These are phyloP conservation scores for Saccharum officinarum DNA, from an alignment of 176 grass and related monocot genomes.

Conservation along the genomic window DNA sequence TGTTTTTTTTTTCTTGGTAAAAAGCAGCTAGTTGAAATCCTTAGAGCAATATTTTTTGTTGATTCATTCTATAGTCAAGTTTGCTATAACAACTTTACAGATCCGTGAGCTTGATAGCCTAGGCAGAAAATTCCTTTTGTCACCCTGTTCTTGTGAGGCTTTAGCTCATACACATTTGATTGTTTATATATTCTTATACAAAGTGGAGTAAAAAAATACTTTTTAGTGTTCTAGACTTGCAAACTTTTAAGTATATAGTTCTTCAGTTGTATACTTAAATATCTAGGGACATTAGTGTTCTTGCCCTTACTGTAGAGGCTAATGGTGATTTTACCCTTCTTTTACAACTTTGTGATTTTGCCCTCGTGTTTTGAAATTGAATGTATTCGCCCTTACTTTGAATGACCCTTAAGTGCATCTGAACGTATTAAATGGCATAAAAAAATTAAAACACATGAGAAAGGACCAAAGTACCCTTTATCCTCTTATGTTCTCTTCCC, in stretches of 20 bases:
- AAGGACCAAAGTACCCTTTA: background rate
- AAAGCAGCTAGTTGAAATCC: background rate
- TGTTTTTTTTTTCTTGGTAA: background rate
- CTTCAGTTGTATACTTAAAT: background rate
- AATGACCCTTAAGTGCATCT: background rate
- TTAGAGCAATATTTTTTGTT: slow-evolving; percentile 8
- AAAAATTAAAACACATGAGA: no score
- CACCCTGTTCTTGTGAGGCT: background rate
- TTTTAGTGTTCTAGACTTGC: background rate
- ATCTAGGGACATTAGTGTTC: background rate
- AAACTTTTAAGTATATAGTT: background rate
- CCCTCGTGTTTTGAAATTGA: background rate
- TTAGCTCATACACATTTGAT: background rate
- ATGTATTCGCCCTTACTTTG: background rate
- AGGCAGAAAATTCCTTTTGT: background rate
- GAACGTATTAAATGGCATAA: no score
- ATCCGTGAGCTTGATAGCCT: background rate
- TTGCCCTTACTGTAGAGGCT: background rate
- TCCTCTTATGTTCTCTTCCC: background rate
- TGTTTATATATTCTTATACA: background rate
- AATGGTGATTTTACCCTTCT: background rate
- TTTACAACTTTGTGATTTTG: background rate
- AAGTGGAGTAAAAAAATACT: background rate
- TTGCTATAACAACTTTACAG: background rate
- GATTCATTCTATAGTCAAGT: background rate